Evolutionary conservation across 495 filamentous ascomycete species (phyloP), one percentile per base, ranked within the genome.

Genomic region (Emericellopsis terricola): DNA sequence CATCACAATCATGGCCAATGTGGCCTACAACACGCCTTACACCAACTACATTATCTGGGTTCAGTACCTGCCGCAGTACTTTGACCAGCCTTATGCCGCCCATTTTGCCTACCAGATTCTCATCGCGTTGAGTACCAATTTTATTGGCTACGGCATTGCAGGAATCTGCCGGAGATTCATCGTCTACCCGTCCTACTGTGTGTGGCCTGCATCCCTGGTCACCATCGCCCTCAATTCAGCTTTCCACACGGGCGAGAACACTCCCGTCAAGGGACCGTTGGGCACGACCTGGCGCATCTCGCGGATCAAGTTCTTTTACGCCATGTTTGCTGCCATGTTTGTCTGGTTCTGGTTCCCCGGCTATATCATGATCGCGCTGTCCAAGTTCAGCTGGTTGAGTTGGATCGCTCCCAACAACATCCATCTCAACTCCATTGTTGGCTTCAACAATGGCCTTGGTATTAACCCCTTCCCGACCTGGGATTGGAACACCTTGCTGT

Each of bases 151-250:
- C 30, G 57, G 57, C 21, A 51, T 66, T 31, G 60, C 64, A 9
- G 64, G 64, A 2, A 51, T 73, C 38, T 55, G 58, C 9, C 55
- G 64, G 8, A 56, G 63, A 14, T 73, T 68, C 56, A 53, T 73
- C 14, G 68, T 73, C 23, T 57, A 62, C 26, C 55, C 55, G 2
- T 41, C 48, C 1, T 51, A 55, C 40, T 56, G 53, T 31, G 51
- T 59, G 19, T 59, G 55, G 55, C 55, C 55, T n/a, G 39, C 49
- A 4, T 55, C 53, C 3, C 38, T 59, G 14, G 48, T 51, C 3
- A 56, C 51, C 17, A 55, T 59, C 15, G 51, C 55, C n/a, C 44
- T 59, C 17, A 59, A 55, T 38, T 31, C 43, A 13, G 55, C 55
- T 17, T 59, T 59, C 36, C 55, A 59, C 41, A 20, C 20, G 13